Conservation (phyloP, 192 early-diverging fungal genomes). For the Gryganskiella cystojenkinii region DNA sequence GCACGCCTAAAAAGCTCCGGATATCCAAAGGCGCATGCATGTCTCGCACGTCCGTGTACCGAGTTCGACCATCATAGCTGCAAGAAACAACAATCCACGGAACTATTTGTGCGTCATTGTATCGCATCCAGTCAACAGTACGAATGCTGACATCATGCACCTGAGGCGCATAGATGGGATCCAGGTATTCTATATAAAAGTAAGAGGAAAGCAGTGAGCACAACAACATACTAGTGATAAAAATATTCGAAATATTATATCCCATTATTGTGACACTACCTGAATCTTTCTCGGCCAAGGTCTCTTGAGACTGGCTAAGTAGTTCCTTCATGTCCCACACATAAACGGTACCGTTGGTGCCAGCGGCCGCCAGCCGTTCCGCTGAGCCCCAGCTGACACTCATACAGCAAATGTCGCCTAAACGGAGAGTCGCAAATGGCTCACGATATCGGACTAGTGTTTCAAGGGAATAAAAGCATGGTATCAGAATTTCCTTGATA, state of each 20-base stretch:
- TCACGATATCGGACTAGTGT: conserved; percentile 23
- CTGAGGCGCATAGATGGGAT: conserved; percentile 39
- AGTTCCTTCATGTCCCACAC: conserved; percentile 41
- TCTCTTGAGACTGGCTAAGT: conserved; percentile 32
- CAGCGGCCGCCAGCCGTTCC: conserved; percentile 24
- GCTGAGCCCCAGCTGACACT: conserved; percentile 41
- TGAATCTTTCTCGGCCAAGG: conserved; percentile 30
- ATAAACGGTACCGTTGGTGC: conserved; percentile 32
- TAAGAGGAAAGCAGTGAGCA: background rate
- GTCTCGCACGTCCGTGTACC: conserved; percentile 31
- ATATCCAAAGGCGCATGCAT: conserved; percentile 23
- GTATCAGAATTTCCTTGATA: too few species aligned
- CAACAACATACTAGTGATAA: background rate
- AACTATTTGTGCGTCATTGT: conserved; percentile 3
- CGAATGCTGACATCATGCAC: conserved; percentile 45
- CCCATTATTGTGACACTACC: conserved; percentile 1
- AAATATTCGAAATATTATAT: background rate
- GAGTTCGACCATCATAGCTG: conserved; percentile 39
- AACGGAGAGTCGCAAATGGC: conserved; percentile 30
- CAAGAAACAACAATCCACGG: conserved; percentile 33
- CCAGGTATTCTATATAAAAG: conserved; percentile 25
- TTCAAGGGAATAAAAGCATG: background rate
- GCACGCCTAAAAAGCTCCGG: conserved; percentile 28
- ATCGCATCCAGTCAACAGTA: conserved; percentile 34
- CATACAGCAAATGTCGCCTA: conserved; percentile 47